Percentiles rank a stretch among this genome's conserved stretches.
Evolutionary conservation across 148 eudicot species (phyloP).

Genomic region (Beta vulgaris): DNA sequence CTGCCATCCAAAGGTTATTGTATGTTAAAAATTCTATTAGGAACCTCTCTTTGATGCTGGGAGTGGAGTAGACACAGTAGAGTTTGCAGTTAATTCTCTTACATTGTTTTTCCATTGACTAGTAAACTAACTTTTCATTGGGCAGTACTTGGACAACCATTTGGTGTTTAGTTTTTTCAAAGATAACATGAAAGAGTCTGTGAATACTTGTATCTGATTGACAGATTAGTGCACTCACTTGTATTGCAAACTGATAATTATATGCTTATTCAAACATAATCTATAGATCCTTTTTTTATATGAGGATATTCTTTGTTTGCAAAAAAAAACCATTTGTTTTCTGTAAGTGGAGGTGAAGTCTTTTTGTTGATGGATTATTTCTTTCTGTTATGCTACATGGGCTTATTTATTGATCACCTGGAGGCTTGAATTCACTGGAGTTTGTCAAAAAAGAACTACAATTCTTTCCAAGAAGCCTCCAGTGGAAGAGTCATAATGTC

Average conservation of each 20-base stretch:
- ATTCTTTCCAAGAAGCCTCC: neutral
- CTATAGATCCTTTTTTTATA: neutral
- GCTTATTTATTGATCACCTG: neutral
- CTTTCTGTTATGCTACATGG: neutral
- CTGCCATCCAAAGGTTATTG: slow-evolving; percentile 77
- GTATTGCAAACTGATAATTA: neutral
- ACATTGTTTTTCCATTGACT: neutral
- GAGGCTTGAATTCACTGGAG: neutral
- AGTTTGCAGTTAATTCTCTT: neutral
- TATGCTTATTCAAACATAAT: neutral
- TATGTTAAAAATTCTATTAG: neutral
- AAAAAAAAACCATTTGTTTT: neutral
- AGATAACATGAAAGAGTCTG: neutral
- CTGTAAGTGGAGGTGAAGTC: neutral
- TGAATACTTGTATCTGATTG: neutral
- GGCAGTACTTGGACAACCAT: neutral
- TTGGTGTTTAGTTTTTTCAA: neutral
- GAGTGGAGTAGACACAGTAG: neutral
- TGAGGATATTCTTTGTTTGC: neutral
- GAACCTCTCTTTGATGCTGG: neutral
- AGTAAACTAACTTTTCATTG: neutral
- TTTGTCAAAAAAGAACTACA: neutral
- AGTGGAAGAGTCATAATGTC: neutral
- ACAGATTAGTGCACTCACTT: neutral
- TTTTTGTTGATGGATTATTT: neutral